These are phyloP conservation scores for Macrolepiota albuminosa DNA, from an alignment of 768 basidiomycete genomes.

Conservation along the genomic window DNA sequence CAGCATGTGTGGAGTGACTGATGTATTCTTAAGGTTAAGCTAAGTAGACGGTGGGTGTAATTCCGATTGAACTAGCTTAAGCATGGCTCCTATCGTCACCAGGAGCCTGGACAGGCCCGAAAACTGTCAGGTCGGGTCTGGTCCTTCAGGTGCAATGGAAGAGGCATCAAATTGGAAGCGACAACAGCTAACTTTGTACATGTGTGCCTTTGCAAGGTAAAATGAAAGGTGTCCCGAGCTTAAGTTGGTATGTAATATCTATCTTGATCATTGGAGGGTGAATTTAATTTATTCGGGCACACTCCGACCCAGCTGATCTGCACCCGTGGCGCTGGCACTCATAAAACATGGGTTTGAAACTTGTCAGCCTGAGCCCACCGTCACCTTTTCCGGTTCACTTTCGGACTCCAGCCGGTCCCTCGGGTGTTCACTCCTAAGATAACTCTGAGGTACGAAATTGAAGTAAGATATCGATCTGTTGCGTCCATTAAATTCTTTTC, in stretches of 20 bases:
- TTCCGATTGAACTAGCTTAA: neutral
- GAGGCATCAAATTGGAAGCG: neutral
- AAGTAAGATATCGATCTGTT: conserved; percentile 4
- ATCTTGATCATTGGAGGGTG: neutral
- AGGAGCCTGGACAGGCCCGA: conserved; percentile 3
- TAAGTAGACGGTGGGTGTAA: neutral
- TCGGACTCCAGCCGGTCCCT: neutral
- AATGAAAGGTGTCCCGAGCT: neutral
- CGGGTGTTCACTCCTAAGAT: neutral
- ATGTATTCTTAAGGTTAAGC: conserved; percentile 11
- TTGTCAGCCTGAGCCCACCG: neutral
- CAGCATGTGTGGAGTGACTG: neutral
- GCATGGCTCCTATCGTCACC: neutral
- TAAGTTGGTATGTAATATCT: neutral
- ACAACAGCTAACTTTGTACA: neutral
- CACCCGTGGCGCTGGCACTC: neutral
- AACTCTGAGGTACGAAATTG: neutral
- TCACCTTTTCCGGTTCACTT: neutral
- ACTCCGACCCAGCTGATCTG: neutral
- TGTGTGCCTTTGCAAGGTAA: neutral
- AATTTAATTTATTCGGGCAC: neutral
- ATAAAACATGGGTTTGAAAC: neutral
- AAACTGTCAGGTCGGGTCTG: neutral
- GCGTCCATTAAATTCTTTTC: neutral
- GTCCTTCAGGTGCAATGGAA: neutral